A percentile compares a stretch with the other conserved stretches of the same genome.
Evolutionary conservation across 768 basidiomycete species (phyloP).

Genomic region (Psilocybe tampanensis): DNA sequence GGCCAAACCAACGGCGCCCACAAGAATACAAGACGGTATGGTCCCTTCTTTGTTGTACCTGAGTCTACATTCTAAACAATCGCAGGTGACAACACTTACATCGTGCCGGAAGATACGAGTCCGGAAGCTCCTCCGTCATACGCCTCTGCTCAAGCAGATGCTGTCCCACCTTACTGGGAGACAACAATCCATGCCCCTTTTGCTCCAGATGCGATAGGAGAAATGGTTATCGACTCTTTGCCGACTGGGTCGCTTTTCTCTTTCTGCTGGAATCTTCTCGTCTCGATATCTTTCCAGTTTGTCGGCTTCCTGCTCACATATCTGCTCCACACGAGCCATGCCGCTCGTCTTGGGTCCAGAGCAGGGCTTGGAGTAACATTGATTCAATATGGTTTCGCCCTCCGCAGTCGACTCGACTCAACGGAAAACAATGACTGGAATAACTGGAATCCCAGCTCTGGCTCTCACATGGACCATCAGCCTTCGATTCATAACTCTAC

Average conservation of each 20-base stretch:
- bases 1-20: slow-evolving; percentile 75
- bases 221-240: slow-evolving; percentile 89
- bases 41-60: slow-evolving; percentile 10
- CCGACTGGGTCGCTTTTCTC: slow-evolving; percentile 82
- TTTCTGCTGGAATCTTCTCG: slow-evolving; percentile 91
- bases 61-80: background rate
- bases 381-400: slow-evolving; percentile 91
- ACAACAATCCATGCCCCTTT: slow-evolving; percentile 94
- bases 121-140: slow-evolving; percentile 92
- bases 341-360: slow-evolving; percentile 89
- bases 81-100: slow-evolving; percentile 68
- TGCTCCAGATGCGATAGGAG: slow-evolving; percentile 61
- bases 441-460: slow-evolving; percentile 26
- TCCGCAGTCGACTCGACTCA: slow-evolving; percentile 58
- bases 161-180: slow-evolving; percentile 98
- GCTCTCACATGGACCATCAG: slow-evolving; percentile 36
- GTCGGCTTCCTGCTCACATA: slow-evolving; percentile 93
- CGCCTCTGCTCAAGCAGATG: slow-evolving; percentile 87
- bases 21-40: slow-evolving; percentile 63
- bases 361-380: slow-evolving; percentile 96
- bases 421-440: slow-evolving; percentile 36
- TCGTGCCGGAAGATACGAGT: slow-evolving; percentile 82
- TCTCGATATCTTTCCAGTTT: slow-evolving; percentile 97
- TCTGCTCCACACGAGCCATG: slow-evolving; percentile 91
- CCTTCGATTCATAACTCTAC: slow-evolving; percentile 27